Base-by-base conservation (phyloP, 768 basidiomycete genomes). In the Suillus sp. region DNA sequence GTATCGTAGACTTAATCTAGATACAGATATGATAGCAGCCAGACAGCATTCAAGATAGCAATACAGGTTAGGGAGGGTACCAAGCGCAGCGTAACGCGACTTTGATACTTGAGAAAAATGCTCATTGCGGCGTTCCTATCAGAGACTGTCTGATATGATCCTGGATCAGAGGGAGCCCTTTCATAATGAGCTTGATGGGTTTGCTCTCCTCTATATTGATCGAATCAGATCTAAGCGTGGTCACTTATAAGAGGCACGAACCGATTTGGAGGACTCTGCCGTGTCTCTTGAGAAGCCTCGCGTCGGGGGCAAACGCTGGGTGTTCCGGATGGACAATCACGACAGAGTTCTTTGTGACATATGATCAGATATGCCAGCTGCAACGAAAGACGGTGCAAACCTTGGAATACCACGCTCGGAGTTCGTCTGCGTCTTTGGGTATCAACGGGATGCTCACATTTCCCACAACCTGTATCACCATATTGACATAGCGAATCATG, bases 381-480 rank as follows among this genome's bases (percentile, higher is more conserved):
- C 59, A 48, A n/a, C 11, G 54, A 18, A 4, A 64, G 16, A 47
- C 55, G 20, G 57, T 40, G 58, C 80, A 61, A 65, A 90, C 92
- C 74, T 87, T 80, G 63, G 80, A 78, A 78, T 93, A 96, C 94
- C 94, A 96, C 20, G 75, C 69, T 45, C 84, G 79, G 34, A 89
- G 79, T 13, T 82, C 84, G 13, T 86, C 83, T 11, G 82, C 73
- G 57, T 86, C 80, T 65, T 80, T 80, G 22, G 89, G 87, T 43
- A 80, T 78, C 32, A 79, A 64, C 0, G 88, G 90, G 56, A 84
- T 74, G 55, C 77, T 83, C 53, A 83, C 81, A 54, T 84, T 80
- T 13, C 93, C 93, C 16, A 93, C 83, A 27, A 97, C 86, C 70
- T 95, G 93, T 40, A 95, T 80, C 5, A 96, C 82, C 4, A 84